phyloP scores from a whole-genome alignment of 352 stramenopile genomes.

The Globisporangium mamillatum region DNA sequence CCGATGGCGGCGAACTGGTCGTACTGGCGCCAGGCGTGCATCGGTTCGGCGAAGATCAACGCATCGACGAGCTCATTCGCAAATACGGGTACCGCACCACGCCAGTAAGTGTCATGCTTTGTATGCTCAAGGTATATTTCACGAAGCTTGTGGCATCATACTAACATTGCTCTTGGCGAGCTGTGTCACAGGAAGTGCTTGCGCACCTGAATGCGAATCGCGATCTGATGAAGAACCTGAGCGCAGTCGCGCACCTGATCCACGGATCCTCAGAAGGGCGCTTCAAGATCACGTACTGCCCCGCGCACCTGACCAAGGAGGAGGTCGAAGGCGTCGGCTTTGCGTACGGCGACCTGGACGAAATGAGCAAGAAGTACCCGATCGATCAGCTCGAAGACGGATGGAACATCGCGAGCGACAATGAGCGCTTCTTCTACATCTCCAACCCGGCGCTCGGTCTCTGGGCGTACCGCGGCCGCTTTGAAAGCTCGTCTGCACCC shows the following conservation, averaged over 20 bases:
- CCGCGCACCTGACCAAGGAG: slow-evolving; percentile 88
- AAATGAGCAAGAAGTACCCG: slow-evolving; percentile 86
- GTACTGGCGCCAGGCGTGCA: slow-evolving; percentile 93
- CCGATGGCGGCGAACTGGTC: slow-evolving; percentile 92
- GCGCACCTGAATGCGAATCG: slow-evolving; percentile 88
- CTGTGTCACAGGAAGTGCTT: slow-evolving; percentile 80
- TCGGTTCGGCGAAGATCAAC: slow-evolving; percentile 93
- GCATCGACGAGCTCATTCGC: slow-evolving; percentile 95
- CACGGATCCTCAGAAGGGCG: slow-evolving; percentile 96
- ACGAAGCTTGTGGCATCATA: neutral
- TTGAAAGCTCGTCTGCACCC: slow-evolving; percentile 48
- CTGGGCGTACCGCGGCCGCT: slow-evolving; percentile 90
- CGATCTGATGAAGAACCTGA: slow-evolving; percentile 95
- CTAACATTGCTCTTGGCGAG: slow-evolving; percentile 11
- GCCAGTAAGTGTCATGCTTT: slow-evolving; percentile 47
- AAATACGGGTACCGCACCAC: slow-evolving; percentile 97
- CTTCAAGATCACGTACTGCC: slow-evolving; percentile 96
- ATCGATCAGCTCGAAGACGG: slow-evolving; percentile 86
- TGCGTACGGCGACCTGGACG: slow-evolving; percentile 82
- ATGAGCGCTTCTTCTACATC: slow-evolving; percentile 95
- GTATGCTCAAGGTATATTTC: neutral
- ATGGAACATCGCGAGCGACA: slow-evolving; percentile 84
- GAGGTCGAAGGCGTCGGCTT: slow-evolving; percentile 95
- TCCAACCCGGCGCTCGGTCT: slow-evolving; percentile 95
- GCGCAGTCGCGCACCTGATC: slow-evolving; percentile 95